Percentiles rank a stretch among this genome's conserved stretches.
These are phyloP conservation scores for Uncinocarpus reesii DNA, from an alignment of 2,329 filamentous ascomycete species.

Conservation along the genomic window DNA sequence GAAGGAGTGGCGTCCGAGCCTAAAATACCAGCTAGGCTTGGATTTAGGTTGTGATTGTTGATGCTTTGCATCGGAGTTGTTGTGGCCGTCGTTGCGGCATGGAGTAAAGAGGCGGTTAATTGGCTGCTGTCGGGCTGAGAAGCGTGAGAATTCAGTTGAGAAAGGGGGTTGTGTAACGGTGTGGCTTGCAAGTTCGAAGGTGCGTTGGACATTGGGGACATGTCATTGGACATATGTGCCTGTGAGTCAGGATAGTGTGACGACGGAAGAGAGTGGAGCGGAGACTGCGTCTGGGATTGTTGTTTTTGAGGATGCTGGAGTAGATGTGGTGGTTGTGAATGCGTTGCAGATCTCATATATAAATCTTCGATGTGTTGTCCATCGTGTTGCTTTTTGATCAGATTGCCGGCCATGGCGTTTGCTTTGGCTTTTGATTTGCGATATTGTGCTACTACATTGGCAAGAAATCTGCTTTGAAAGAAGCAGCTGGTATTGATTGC, in stretches of 20 bases:
- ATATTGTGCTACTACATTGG: constrained; percentile 19
- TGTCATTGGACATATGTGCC: background rate
- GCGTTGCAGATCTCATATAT: background rate
- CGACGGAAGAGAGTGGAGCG: background rate
- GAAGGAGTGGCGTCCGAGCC: background rate
- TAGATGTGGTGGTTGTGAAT: constrained; percentile 1
- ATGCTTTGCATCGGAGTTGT: background rate
- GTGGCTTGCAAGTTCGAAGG: background rate
- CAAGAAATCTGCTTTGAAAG: constrained; percentile 18
- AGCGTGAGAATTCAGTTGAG: constrained; percentile 3
- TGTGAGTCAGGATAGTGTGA: background rate
- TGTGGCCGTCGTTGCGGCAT: background rate
- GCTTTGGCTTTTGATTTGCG: constrained; percentile 15
- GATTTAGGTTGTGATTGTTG: background rate
- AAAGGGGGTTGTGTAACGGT: background rate
- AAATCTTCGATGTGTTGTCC: background rate
- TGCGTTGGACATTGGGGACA: background rate
- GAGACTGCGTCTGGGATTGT: background rate
- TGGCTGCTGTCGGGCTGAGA: background rate
- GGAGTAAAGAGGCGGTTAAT: background rate
- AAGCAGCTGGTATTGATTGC: constrained; percentile 18
- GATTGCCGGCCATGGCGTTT: background rate
- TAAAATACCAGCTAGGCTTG: background rate
- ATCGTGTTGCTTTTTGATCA: constrained; percentile 13
- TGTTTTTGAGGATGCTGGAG: background rate